Percentiles rank a stretch among this genome's conserved stretches.
Conservation (phyloP, 2,329 filamentous ascomycete species). For the Pseudocercospora macadamiae region DNA sequence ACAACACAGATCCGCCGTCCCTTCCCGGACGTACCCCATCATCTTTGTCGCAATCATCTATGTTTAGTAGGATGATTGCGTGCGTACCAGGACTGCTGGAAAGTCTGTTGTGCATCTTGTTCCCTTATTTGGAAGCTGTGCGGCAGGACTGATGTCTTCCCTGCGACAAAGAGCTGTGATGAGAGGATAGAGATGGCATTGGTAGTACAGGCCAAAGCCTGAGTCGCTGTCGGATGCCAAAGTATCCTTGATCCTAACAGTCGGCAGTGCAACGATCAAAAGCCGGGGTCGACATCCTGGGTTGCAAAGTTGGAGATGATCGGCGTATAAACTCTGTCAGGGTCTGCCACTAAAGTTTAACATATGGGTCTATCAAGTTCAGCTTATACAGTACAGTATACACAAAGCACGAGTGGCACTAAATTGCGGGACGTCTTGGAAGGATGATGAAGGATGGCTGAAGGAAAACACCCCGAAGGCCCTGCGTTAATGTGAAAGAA, state of each 20-base stretch:
- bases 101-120: background rate
- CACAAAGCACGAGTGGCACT: background rate
- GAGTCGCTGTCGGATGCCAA: background rate
- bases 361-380: background rate
- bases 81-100: background rate
- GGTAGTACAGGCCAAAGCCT: background rate
- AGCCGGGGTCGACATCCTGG: background rate
- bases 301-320: background rate
- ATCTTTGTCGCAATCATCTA: background rate
- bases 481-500: background rate
- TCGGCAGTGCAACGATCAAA: background rate
- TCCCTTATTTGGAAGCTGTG: background rate
- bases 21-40: no score
- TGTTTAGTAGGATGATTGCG: background rate
- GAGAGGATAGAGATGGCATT: background rate
- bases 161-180: background rate
- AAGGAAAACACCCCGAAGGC: background rate
- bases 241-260: background rate
- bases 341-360: background rate
- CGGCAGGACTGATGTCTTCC: background rate
- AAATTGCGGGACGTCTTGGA: background rate
- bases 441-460: background rate
- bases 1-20: no score
- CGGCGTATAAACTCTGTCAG: background rate
- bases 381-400: no score